These are phyloP conservation scores for Leavenworthia alabamica DNA, from an alignment of 345 rosid genomes.

Conservation along the genomic window DNA sequence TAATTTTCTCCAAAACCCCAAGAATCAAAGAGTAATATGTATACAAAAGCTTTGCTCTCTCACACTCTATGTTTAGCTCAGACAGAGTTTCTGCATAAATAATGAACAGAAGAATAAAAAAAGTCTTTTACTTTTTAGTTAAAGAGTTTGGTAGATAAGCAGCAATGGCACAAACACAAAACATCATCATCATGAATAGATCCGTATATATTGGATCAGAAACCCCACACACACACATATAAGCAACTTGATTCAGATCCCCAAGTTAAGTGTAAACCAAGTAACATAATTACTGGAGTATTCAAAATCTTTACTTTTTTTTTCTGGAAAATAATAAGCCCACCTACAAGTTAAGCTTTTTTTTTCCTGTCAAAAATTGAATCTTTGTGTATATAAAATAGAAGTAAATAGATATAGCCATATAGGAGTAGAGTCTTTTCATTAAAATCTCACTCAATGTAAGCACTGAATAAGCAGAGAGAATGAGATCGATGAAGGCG, in stretches of 20 bases:
- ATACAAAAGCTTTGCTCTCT: neutral
- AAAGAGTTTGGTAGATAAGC: neutral
- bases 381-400: no score
- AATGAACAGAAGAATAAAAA: conserved; percentile 3
- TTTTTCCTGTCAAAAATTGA: no score
- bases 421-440: no score
- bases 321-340: no score
- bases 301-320: no score
- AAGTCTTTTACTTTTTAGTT: no score
- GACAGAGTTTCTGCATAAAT: conserved; percentile 25
- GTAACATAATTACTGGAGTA: neutral
- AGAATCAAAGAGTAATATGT: neutral
- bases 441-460: no score
- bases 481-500: neutral
- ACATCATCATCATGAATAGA: no score
- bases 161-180: conserved; percentile 15
- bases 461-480: no score
- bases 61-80: no score
- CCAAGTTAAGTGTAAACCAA: conserved; percentile 21
- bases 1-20: neutral
- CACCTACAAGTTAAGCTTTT: no score
- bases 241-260: conserved; percentile 17
- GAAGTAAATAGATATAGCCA: no score
- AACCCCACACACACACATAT: conserved; percentile 1
- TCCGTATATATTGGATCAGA: conserved; percentile 17